Base-by-base conservation (phyloP, 208 protist genomes). In the Acanthamoeba royreba region DNA sequence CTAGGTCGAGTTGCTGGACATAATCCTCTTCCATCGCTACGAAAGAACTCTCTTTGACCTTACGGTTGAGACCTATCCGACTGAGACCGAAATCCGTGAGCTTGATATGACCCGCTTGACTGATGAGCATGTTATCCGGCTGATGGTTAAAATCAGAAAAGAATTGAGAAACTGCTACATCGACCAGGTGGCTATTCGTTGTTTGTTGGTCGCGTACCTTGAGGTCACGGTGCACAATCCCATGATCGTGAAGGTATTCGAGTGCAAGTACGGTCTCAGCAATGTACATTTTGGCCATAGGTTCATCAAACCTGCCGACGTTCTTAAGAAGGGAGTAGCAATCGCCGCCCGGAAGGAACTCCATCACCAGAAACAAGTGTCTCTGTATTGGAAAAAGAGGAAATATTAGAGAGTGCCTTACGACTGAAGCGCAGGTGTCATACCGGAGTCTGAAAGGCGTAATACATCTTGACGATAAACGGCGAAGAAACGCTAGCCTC, bases 261-360 rank as follows among this genome's bases (percentile, higher is more conserved):
- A 98, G 69, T 28, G 96, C 96, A 0, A 97, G 38, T 3, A 96
- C 86, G 15, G 95, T 96, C 63, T 98, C 96, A 7, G 96, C 96
- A 43, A 96, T 63, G 74, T 98, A 98, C 9, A 28, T 47, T 77
- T 28, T 72, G 4, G 1, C 9, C 83, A 88, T 22, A 4, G 13
- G 5, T 2, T 22, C 1, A 0, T 52, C 31, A 46, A 92, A 42
- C 7, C 5, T 9, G 55, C 11, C 3, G 22, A 92, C 22, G 25
- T 72, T 92, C 46, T 83, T 7, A 1, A 98, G 79, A 9, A 98
- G 52, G 8, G 95, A 94, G 22, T 52, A 53, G 38, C 95, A 40
- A 91, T 98, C 97, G 46, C 97, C 97, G 25, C 97, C 97, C 55
- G 86, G 94, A 22, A 97, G n/a, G 74, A 96, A 98, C 52, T 98